These are phyloP conservation scores for Miscanthus lutarioriparius DNA, from an alignment of 176 grass and related monocot genomes.

Conservation along the genomic window DNA sequence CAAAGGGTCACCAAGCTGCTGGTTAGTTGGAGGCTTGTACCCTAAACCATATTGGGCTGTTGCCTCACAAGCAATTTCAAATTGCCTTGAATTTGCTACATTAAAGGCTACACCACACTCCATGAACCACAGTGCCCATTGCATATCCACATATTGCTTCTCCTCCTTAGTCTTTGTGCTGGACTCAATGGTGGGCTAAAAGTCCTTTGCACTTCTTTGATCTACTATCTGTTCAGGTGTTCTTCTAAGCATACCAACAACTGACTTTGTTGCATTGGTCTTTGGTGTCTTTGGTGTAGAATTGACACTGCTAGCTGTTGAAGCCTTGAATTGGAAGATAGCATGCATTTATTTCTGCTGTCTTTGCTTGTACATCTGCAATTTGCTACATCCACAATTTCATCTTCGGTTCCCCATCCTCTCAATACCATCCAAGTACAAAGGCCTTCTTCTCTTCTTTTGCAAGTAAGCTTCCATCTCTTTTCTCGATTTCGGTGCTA, in stretches of 20 bases:
- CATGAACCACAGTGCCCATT: too few relatives aligned
- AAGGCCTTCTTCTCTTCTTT: background rate
- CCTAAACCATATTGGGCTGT: too few relatives aligned
- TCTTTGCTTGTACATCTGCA: background rate
- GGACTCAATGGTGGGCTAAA: too few relatives aligned
- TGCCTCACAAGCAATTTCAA: too few relatives aligned
- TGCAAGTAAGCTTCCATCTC: background rate
- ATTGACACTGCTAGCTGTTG: background rate
- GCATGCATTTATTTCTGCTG: background rate
- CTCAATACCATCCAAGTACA: background rate
- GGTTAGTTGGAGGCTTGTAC: too few relatives aligned
- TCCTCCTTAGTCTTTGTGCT: too few relatives aligned
- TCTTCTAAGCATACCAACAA: background rate
- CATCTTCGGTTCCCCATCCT: background rate
- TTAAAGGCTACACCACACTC: too few relatives aligned
- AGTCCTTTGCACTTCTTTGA: background rate
- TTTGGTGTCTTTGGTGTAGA: too few relatives aligned
- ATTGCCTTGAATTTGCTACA: too few relatives aligned
- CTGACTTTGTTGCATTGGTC: background rate
- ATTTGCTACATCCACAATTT: background rate
- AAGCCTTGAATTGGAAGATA: background rate
- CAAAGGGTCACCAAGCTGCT: too few relatives aligned
- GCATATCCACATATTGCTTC: too few relatives aligned
- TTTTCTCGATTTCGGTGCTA: background rate
- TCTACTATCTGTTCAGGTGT: background rate